Base-by-base conservation (phyloP, 2,329 filamentous ascomycete genomes). In the Lecanicillium sp. region DNA sequence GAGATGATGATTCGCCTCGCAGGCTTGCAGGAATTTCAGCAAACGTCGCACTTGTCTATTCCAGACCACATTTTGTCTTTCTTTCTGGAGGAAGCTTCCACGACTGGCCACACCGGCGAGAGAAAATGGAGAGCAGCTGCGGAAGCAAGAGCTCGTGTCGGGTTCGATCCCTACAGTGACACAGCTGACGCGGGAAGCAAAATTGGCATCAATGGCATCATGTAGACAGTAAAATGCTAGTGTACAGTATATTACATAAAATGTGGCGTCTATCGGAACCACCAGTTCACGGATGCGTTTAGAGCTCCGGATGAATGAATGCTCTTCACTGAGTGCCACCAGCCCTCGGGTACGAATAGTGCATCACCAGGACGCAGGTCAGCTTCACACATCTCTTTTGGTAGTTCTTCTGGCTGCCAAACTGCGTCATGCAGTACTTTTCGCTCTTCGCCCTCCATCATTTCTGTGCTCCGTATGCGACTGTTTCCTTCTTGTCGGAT, bases 11-110 rank as follows among this genome's bases (percentile, higher is more conserved):
- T 95, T 33, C 86, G 90, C 30, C 73, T 96, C 33, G 81, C 84
- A 4, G 87, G 87, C 17, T 74, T 95, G 12, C 89, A 95, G 56
- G 87, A 95, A 64, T 94, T 92, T 58, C 85, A 94, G 56, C 89
- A 96, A 66, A 75, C 79, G 29, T 88, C 86, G 0, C 88, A 95
- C 52, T 73, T 95, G n/a, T 77, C 87, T 6, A 92, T 94, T 44
- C 85, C 85, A 2, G 89, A 96, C 55, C 86, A 95, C 50, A 77
- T 95, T 3, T 69, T 95, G 29, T 87, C 83, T 37, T 94, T 94
- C 64, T 96, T 95, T 63, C 69, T 96, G 13, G 73, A 77, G 43
- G 71, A 77, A 41, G 69, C 69, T 2, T 76, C 72, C 6, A 71
- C 69, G 3, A 72, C 70, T 4, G 69, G 72, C 0, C 45, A 74